These are phyloP conservation scores for Atractiella rhizophila DNA, from an alignment of 768 basidiomycete species.

Conservation along the genomic window DNA sequence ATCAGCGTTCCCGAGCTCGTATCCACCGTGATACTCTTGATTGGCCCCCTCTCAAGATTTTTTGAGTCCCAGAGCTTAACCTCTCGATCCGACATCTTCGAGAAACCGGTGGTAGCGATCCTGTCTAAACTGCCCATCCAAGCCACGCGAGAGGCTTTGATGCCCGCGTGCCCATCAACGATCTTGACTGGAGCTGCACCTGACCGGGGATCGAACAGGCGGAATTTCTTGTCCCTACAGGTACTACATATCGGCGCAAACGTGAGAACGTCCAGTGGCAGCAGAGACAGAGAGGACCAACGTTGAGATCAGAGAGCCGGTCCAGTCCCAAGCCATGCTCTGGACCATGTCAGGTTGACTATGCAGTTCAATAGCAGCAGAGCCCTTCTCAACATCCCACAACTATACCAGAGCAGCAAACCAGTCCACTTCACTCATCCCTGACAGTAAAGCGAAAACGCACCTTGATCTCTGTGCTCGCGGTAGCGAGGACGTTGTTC, in stretches of 20 bases:
- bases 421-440: too few relatives aligned
- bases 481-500: slow-evolving; percentile 48
- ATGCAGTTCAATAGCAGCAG: slow-evolving; percentile 29
- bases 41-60: slow-evolving; percentile 31
- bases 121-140: slow-evolving; percentile 80
- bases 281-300: slow-evolving; percentile 10
- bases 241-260: slow-evolving; percentile 23
- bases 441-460: too few relatives aligned
- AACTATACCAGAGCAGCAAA: too few relatives aligned
- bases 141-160: slow-evolving; percentile 56
- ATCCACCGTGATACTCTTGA: slow-evolving; percentile 59
- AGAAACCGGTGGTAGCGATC: slow-evolving; percentile 86
- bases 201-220: slow-evolving; percentile 69
- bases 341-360: slow-evolving; percentile 79
- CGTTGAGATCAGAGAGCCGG: slow-evolving; percentile 57
- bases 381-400: slow-evolving; percentile 60
- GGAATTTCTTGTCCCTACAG: slow-evolving; percentile 70
- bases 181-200: slow-evolving; percentile 57
- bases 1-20: slow-evolving; percentile 80
- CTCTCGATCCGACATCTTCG: slow-evolving; percentile 86
- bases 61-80: slow-evolving; percentile 70
- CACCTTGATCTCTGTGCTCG: slow-evolving; percentile 57
- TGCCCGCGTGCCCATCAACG: slow-evolving; percentile 67
- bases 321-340: slow-evolving; percentile 50
- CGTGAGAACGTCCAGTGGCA: too few relatives aligned